A percentile compares a stretch with the other conserved stretches of the same genome.
Evolutionary conservation across 768 basidiomycete genomes (phyloP).

Genomic region (Xanthoconium purpureum): DNA sequence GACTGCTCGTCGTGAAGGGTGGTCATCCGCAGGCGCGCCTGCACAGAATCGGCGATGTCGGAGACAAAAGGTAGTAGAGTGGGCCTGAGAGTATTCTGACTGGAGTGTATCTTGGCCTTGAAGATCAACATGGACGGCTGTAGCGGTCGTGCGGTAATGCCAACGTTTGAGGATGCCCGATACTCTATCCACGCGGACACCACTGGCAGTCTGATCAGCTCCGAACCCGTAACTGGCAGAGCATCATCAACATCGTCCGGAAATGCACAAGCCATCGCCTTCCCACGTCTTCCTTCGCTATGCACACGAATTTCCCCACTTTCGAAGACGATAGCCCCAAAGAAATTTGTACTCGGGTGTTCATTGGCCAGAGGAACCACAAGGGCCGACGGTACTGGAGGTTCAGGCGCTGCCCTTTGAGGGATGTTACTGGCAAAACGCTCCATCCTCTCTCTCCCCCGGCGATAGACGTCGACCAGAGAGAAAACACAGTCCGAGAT

Average conservation of each 20-base stretch:
- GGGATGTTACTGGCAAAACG: conserved; percentile 57
- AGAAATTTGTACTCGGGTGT: conserved; percentile 54
- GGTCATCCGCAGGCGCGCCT: conserved; percentile 61
- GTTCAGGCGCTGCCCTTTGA: conserved; percentile 25
- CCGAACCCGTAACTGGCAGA: conserved; percentile 46
- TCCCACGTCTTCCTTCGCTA: conserved; percentile 45
- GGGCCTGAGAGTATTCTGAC: conserved; percentile 80
- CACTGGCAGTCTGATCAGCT: conserved; percentile 69
- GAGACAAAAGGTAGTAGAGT: conserved; percentile 82
- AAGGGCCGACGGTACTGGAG: conserved; percentile 3
- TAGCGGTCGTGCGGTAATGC: conserved; percentile 31
- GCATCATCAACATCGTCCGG: conserved; percentile 52
- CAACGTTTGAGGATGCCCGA: conserved; percentile 49
- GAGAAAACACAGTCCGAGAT: conserved; percentile 78
- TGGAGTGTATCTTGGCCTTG: conserved; percentile 86
- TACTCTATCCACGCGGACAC: conserved; percentile 85
- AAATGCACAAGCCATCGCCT: conserved; percentile 33
- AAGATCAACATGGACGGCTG: conserved; percentile 69
- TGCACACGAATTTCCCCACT: conserved; percentile 84
- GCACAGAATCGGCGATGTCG: conserved; percentile 67
- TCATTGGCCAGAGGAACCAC: conserved; percentile 14
- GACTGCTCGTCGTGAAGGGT: conserved; percentile 28
- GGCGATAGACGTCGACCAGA: conserved; percentile 80
- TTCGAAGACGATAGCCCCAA: conserved; percentile 68
- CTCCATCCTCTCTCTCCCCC: conserved; percentile 75